A percentile compares a stretch with the other conserved stretches of the same genome.
phyloP scores from a whole-genome alignment of 139 green algal species.

The Dunaliella sp. region DNA sequence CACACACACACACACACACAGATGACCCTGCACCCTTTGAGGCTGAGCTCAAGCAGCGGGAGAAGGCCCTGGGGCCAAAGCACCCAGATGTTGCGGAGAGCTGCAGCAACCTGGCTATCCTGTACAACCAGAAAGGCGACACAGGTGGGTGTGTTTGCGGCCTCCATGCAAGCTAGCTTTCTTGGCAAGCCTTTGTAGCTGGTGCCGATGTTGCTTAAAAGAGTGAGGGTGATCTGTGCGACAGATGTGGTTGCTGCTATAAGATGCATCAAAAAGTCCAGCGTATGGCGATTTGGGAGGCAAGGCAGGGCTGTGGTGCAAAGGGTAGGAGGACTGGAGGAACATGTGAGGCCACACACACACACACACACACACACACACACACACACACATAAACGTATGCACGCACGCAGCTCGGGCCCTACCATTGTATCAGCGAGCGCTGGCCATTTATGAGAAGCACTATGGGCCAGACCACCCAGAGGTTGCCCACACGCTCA shows the following conservation, averaged over 20 bases:
- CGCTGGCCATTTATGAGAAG: conserved; percentile 77
- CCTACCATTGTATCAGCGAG: conserved; percentile 83
- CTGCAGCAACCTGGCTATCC: conserved; percentile 78
- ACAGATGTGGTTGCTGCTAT: too few species aligned
- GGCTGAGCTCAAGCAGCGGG: conserved; percentile 55
- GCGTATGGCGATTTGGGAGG: too few species aligned
- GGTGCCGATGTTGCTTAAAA: not conserved
- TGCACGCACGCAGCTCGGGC: conserved; percentile 37
- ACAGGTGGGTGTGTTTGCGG: too few species aligned
- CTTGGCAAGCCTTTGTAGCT: not conserved
- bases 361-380: not conserved
- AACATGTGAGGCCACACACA: not conserved
- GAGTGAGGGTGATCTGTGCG: not conserved
- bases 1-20: conserved; percentile 7
- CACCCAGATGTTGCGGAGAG: conserved; percentile 74
- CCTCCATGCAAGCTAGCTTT: too few species aligned
- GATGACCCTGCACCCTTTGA: conserved; percentile 57
- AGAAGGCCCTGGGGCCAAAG: conserved; percentile 47
- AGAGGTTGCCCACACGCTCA: conserved; percentile 89
- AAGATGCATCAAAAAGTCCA: too few species aligned
- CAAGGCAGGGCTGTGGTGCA: too few species aligned
- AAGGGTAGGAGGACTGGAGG: too few species aligned
- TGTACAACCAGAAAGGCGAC: conserved; percentile 73
- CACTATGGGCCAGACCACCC: conserved; percentile 62
- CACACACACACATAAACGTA: not conserved